phyloP scores from a whole-genome alignment of 2,329 filamentous ascomycete species.

The Chrysosporium keratinophilum region DNA sequence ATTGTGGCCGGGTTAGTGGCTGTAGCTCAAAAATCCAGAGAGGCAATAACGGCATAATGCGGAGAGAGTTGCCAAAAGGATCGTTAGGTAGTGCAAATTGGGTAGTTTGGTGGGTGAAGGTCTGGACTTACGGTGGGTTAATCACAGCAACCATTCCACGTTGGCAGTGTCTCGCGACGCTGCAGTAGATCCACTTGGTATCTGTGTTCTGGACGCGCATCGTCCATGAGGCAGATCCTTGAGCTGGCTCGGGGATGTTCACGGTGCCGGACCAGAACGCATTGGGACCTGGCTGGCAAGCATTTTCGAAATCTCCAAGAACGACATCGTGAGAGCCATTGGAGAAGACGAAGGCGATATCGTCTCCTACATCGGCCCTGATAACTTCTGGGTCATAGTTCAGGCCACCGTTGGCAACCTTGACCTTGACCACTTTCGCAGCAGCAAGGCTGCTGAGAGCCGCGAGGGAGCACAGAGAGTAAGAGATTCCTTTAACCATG shows the following conservation, averaged over 20 bases:
- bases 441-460: conserved; percentile 9
- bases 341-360: conserved; percentile 15
- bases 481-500: neutral
- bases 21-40: neutral
- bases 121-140: conserved; percentile 35
- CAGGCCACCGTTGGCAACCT: conserved; percentile 14
- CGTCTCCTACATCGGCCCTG: conserved; percentile 11
- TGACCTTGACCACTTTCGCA: conserved; percentile 12
- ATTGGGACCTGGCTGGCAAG: conserved; percentile 11
- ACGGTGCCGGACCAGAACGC: conserved; percentile 16
- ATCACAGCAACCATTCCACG: conserved; percentile 44
- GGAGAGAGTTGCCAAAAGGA: neutral
- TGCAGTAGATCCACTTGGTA: conserved; percentile 45
- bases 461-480: conserved; percentile 9
- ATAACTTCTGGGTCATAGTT: conserved; percentile 13
- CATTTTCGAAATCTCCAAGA: conserved; percentile 12
- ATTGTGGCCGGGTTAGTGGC: neutral
- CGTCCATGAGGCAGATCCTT: conserved; percentile 29
- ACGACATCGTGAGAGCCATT: conserved; percentile 15
- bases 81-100: neutral
- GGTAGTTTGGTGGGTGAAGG: neutral
- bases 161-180: conserved; percentile 42
- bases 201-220: conserved; percentile 38
- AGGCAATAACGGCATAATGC: neutral
- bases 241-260: conserved; percentile 8